These are phyloP conservation scores for Phytophthora melonis DNA, from an alignment of 352 stramenopile species.

Conservation along the genomic window DNA sequence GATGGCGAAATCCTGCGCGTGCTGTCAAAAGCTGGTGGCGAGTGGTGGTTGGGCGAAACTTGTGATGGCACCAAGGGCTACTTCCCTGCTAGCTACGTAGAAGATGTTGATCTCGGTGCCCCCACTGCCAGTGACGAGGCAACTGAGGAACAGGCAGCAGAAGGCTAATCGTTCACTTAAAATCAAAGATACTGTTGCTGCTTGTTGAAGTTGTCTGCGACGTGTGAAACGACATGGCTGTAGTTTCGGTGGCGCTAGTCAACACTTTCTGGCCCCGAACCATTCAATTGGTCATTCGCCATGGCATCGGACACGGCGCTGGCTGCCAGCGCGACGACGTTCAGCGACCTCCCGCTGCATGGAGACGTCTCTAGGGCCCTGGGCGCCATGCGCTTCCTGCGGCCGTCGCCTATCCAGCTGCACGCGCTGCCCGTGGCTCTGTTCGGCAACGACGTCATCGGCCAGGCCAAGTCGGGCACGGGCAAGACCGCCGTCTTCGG, in stretches of 20 bases:
- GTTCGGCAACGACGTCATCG: conserved; percentile 84
- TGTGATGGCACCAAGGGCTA: conserved; percentile 71
- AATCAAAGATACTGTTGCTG: not conserved
- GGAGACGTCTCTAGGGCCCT: conserved; percentile 60
- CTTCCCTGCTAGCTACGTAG: conserved; percentile 65
- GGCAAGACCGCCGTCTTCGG: conserved; percentile 87
- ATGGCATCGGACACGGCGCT: conserved; percentile 32
- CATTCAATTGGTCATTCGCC: not conserved
- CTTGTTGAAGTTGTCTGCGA: conserved; percentile 33
- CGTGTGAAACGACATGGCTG: conserved; percentile 34
- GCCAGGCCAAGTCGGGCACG: conserved; percentile 85
- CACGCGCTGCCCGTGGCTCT: conserved; percentile 74
- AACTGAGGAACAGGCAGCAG: conserved; percentile 12
- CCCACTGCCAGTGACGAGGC: not conserved
- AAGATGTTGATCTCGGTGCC: conserved; percentile 21
- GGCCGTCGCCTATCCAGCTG: conserved; percentile 77
- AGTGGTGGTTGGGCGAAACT: conserved; percentile 73
- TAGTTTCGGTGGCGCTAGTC: conserved; percentile 27
- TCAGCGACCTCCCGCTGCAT: conserved; percentile 72
- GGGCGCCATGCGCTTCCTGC: conserved; percentile 58
- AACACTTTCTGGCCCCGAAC: conserved; percentile 5
- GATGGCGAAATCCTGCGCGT: conserved; percentile 66
- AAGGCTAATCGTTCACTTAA: conserved; percentile 18
- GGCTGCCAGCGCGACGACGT: conserved; percentile 41
- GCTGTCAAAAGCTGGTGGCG: conserved; percentile 51